Percentiles rank a stretch among this genome's conserved stretches.
phyloP scores from a whole-genome alignment of 2,329 filamentous ascomycete species.

The Escovopsis sp. region DNA sequence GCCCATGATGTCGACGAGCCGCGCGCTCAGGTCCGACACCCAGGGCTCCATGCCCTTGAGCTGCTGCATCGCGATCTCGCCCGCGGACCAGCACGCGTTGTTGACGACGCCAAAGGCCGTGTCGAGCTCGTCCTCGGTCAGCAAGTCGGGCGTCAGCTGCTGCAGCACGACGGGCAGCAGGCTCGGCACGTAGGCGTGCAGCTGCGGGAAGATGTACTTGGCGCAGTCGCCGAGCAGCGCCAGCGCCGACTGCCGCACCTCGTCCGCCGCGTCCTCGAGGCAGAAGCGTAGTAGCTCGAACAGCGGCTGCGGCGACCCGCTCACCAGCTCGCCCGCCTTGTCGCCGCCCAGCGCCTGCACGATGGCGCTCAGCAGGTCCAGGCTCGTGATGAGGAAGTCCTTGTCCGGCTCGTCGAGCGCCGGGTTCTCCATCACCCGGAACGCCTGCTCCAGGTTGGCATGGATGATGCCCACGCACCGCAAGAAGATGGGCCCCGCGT shows the following conservation, averaged over 20 bases:
- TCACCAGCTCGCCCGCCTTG: conserved; percentile 63
- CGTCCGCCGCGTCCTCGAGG: conserved; percentile 80
- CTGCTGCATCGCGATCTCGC: conserved; percentile 76
- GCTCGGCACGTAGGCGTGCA: conserved; percentile 56
- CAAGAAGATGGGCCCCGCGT: conserved; percentile 70
- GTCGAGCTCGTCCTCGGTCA: conserved; percentile 67
- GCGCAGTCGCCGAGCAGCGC: conserved; percentile 89
- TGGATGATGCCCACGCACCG: conserved; percentile 87
- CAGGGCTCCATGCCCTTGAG: conserved; percentile 62
- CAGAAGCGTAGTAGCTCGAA: conserved; percentile 85
- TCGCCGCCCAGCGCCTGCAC: conserved; percentile 70
- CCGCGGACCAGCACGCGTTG: conserved; percentile 94
- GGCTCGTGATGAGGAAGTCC: conserved; percentile 88
- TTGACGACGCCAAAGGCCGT: conserved; percentile 85
- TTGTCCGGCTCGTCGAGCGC: conserved; percentile 72
- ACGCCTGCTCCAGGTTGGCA: conserved; percentile 69
- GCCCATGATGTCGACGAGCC: conserved; percentile 67
- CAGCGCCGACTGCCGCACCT: conserved; percentile 91
- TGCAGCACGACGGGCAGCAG: conserved; percentile 71
- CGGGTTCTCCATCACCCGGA: conserved; percentile 53
- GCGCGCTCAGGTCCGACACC: conserved; percentile 59
- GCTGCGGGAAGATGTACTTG: conserved; percentile 73
- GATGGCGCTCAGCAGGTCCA: conserved; percentile 84
- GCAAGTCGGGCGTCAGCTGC: conserved; percentile 69
- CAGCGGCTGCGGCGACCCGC: conserved; percentile 61